Evolutionary conservation across 441 rosid species (phyloP), one percentile per base, ranked within the genome.

Genomic region (Hypseocharis bilobata): DNA sequence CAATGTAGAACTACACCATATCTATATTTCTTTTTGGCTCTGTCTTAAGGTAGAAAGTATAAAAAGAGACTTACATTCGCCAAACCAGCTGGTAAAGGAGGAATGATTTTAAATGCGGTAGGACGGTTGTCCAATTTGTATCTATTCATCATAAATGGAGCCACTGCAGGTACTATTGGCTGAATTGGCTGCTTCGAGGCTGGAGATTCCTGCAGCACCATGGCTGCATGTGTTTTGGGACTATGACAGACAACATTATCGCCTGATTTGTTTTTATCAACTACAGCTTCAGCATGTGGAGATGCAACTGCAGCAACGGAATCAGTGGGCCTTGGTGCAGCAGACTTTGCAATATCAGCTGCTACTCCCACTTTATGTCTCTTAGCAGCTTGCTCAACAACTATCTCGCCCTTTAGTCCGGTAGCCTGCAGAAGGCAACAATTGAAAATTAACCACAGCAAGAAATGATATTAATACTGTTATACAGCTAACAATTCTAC

Each of bases 41-140:
- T 25, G 20, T 40, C 23, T 42, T 63, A 8, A 62, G 57, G 22
- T 30, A 56, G 57, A 60, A 69, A 76, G 67, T 68, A 45, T 67
- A n/a, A 70, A 73, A 72, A 77, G 77, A 16, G 61, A 73, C 77
- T 70, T 80, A 94, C 99, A 83, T 86, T 84, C n/a, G 84, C 84
- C 72, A 94, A 83, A 63, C 85, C 92, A 72, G 75, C 45, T 3
- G 99, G 96, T 73, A 91, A 77, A 60, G 99, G 96, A 44, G 89
- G 88, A 36, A 71, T 62, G 45, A 94, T 78, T 77, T 74, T 89
- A 69, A 94, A 87, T 60, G 92, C 62, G 25, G 91, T 82, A 25
- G 97, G 82, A 32, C 92, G 96, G 78, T 86, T 84, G 78, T 93
- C 99, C 77, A 91, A 72, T 74, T 85, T 91, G 86, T 84, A 89